Evolutionary conservation across 73 alveolate genomes (phyloP), one percentile per base, ranked within the genome.

Genomic region (Paraurostyla sp.): DNA sequence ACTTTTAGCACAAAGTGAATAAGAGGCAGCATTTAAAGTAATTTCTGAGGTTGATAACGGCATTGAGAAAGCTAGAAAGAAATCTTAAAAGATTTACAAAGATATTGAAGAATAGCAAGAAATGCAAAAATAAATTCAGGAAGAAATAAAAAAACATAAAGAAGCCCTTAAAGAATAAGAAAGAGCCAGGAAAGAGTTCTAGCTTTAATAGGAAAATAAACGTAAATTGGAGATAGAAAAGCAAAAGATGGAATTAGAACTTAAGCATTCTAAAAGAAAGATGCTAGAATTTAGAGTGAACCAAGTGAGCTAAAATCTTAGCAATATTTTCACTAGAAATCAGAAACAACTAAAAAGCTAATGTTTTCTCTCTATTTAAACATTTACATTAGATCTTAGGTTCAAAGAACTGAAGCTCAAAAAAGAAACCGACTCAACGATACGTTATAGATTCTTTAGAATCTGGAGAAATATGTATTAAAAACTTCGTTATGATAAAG

Each of bases 171-270:
- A 73, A 43, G 86, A 73, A 1, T 11, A 48, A 27, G 65, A 48
- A 45, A 73, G 41, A 46, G 86, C 71, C 18, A 45, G 23, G 25
- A 73, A 48, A 43, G 86, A 43, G 29, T 73, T 73, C 30, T 20
- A 20, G 59, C 2, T 73, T 3, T 45, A 73, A 56, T 7, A 73
- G 46, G 71, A 73, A 38, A 32, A 65, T 4, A 65, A 65, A 16
- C 32, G 58, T 1, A 32, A 38, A 65, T 58, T 65, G 25, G 82
- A 65, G 58, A 65, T 65, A 18, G 82, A 65, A 22, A 65, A 23
- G 41, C 23, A 65, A 38, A 65, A 65, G 23, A 65, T 65, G 56
- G 82, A 65, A 38, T 6, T 65, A 35, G 82, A 65, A 65, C 41
- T 22, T 32, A 38, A 65, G 36, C 16, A 65, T n/a, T 38, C 60